Conservation (phyloP, 768 basidiomycete species). For the Cystobasidiopsis lactophilus region DNA sequence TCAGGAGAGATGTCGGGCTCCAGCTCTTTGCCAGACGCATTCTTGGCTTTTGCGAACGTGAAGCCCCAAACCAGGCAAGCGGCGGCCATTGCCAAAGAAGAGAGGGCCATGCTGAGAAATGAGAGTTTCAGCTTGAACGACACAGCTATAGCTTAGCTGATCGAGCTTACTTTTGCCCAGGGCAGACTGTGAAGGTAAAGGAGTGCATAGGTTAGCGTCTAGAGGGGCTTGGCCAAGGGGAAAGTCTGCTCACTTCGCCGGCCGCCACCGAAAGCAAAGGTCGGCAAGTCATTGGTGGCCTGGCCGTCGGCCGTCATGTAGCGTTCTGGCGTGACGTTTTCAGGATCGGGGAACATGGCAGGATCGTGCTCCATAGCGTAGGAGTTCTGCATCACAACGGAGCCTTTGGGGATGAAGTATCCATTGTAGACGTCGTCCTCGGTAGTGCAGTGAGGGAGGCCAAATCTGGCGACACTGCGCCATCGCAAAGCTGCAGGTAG, state of each 20-base stretch:
- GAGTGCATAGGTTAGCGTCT: no score
- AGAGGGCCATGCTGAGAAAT: background rate
- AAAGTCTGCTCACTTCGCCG: no score
- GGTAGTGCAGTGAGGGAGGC: background rate
- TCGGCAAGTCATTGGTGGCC: background rate
- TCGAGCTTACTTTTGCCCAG: background rate
- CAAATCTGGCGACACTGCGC: slow-evolving; percentile 1
- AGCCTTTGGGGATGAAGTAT: background rate
- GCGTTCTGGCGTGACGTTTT: background rate
- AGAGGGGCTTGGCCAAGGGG: no score
- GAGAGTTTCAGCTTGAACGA: background rate
- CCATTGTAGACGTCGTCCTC: background rate
- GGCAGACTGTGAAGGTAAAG: no score
- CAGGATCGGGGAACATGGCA: background rate
- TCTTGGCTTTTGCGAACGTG: background rate
- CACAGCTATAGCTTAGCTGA: background rate
- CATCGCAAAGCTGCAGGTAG: background rate
- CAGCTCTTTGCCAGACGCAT: background rate
- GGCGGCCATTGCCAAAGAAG: background rate
- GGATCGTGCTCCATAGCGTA: background rate
- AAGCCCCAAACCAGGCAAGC: background rate
- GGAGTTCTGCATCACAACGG: background rate
- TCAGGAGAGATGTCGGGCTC: background rate
- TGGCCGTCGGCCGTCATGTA: background rate
- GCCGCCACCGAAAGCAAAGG: background rate